Percentiles rank a stretch among this genome's conserved stretches.
phyloP scores from a whole-genome alignment of 2,329 filamentous ascomycete genomes.

The Paracoccidioides brasiliensis region DNA sequence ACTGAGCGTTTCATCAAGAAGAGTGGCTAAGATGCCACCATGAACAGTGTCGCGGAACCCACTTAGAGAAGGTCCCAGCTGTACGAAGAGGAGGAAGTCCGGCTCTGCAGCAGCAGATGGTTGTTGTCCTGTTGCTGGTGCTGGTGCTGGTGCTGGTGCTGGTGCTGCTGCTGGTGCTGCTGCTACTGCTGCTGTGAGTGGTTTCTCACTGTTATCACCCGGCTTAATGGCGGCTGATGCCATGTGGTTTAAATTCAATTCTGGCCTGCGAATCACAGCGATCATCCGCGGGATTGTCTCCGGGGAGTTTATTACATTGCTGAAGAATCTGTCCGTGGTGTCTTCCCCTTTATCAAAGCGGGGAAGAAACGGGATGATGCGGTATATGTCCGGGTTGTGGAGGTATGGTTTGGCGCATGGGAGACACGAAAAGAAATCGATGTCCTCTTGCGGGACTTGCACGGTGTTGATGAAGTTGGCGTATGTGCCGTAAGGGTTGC shows the following conservation, averaged over 20 bases:
- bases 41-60: constrained; percentile 10
- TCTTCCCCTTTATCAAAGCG: constrained; percentile 6
- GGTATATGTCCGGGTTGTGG: background rate
- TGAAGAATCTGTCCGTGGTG: constrained; percentile 12
- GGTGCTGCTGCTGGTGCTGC: background rate
- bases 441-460: background rate
- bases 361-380: constrained; percentile 8
- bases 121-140: background rate
- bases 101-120: constrained; percentile 1
- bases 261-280: constrained; percentile 7
- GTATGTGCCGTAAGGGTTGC: background rate
- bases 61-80: constrained; percentile 10
- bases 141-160: background rate
- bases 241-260: background rate
- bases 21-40: constrained; percentile 11
- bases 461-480: background rate
- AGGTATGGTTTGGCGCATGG: background rate
- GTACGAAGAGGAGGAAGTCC: constrained; percentile 8
- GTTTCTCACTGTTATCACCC: background rate
- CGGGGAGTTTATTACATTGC: constrained; percentile 10
- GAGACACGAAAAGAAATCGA: background rate
- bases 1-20: constrained; percentile 47
- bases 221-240: background rate
- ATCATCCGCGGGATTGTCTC: constrained; percentile 12
- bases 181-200: background rate